Conservation (phyloP, 768 basidiomycete genomes). For the Leccinellum rugosiceps region DNA sequence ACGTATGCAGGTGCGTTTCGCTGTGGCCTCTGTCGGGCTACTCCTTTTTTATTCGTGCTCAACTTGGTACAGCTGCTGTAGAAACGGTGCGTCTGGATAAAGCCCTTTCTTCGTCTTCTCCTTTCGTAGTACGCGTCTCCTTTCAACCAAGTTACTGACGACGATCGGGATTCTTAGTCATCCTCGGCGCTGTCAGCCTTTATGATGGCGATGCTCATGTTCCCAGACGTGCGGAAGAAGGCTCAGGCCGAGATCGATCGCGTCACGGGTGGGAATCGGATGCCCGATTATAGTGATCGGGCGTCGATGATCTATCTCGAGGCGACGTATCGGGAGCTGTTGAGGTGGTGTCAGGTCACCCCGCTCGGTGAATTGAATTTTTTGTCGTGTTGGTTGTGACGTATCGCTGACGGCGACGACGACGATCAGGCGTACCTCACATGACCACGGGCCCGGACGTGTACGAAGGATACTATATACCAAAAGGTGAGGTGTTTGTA, state of each 20-base stretch:
- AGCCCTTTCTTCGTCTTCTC: too few relatives aligned
- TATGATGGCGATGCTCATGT: slow-evolving; percentile 25
- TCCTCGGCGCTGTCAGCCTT: slow-evolving; percentile 26
- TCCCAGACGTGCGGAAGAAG: slow-evolving; percentile 22
- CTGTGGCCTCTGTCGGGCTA: background rate
- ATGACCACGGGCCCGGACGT: slow-evolving; percentile 13
- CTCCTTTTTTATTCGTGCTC: background rate
- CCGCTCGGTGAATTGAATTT: slow-evolving; percentile 20
- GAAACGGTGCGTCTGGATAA: slow-evolving; percentile 14
- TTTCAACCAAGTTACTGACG: background rate
- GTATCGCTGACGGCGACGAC: background rate
- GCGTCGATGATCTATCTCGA: slow-evolving; percentile 24
- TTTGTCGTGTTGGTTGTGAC: background rate
- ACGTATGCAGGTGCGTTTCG: slow-evolving; percentile 28
- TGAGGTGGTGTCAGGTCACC: slow-evolving; percentile 24
- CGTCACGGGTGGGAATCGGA: slow-evolving; percentile 10
- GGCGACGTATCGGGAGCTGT: slow-evolving; percentile 18
- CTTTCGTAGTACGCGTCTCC: too few relatives aligned
- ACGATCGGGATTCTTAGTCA: slow-evolving; percentile 3
- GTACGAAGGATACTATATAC: slow-evolving; percentile 18
- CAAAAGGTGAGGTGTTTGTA: slow-evolving; percentile 16
- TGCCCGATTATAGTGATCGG: slow-evolving; percentile 22
- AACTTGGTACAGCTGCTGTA: slow-evolving; percentile 15
- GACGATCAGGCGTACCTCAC: slow-evolving; percentile 29
- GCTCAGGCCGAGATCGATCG: slow-evolving; percentile 29